These are phyloP conservation scores for Citrus trifoliata DNA, from an alignment of 345 rosid genomes.

Conservation along the genomic window DNA sequence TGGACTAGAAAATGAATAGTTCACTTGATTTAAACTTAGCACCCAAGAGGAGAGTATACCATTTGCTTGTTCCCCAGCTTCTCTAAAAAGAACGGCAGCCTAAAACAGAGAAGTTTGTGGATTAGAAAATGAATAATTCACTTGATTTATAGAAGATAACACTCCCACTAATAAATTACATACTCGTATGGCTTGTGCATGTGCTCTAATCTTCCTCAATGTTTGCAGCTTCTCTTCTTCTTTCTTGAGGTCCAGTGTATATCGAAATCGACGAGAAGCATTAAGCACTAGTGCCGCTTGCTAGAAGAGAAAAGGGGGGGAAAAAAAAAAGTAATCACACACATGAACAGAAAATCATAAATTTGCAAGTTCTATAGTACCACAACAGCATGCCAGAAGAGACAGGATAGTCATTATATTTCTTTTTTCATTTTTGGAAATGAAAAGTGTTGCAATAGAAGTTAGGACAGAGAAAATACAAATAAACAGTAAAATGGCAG, in stretches of 20 bases:
- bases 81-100: conserved; percentile 91
- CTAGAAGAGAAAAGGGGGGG: conserved; percentile 32
- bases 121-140: conserved; percentile 11
- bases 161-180: conserved; percentile 5
- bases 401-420: background rate
- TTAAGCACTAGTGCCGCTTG: conserved; percentile 97
- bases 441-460: background rate
- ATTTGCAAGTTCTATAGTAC: background rate
- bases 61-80: conserved; percentile 45
- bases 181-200: conserved; percentile 90
- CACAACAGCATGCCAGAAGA: background rate
- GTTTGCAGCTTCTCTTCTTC: conserved; percentile 65
- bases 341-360: background rate
- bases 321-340: background rate
- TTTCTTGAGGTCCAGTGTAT: conserved; percentile 89
- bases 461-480: background rate
- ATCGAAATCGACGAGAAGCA: conserved; percentile 95
- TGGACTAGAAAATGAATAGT: no score
- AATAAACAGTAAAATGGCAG: background rate
- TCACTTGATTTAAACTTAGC: background rate
- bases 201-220: conserved; percentile 73
- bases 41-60: conserved; percentile 41
- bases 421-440: background rate
- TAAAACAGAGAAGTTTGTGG: conserved; percentile 22
- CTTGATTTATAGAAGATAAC: background rate